A percentile compares a stretch with the other conserved stretches of the same genome.
Evolutionary conservation across 495 filamentous ascomycete species (phyloP).

Genomic region (Entonaema liquescens): DNA sequence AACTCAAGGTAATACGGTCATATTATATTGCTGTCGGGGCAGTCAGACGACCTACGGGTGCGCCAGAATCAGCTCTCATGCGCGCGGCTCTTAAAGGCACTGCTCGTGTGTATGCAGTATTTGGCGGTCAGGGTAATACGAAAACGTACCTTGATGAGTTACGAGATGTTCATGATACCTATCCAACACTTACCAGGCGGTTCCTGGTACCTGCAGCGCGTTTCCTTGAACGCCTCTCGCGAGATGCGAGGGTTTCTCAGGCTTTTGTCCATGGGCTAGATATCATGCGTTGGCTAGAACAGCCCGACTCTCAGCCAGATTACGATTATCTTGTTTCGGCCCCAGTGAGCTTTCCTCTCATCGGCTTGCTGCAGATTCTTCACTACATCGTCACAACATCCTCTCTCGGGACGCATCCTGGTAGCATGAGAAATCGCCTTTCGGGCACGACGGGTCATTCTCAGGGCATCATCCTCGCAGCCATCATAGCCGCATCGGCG

Average conservation of each 20-base stretch:
- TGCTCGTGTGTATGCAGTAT: constrained; percentile 79
- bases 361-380: constrained; percentile 83
- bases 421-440: constrained; percentile 74
- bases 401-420: constrained; percentile 79
- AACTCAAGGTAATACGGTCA: constrained; percentile 73
- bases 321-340: constrained; percentile 96
- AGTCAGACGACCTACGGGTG: constrained; percentile 72
- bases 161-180: constrained; percentile 79
- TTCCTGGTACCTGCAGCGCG: constrained; percentile 74
- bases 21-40: constrained; percentile 83
- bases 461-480: constrained; percentile 86
- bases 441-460: constrained; percentile 87
- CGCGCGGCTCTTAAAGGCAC: constrained; percentile 75
- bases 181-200: constrained; percentile 78
- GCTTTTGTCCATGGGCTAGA: constrained; percentile 86
- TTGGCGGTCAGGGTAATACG: constrained; percentile 89
- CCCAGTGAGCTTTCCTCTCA: constrained; percentile 89
- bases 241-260: constrained; percentile 81
- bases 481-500: constrained; percentile 77
- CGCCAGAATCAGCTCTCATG: constrained; percentile 83
- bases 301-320: constrained; percentile 81
- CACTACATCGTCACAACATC: constrained; percentile 87
- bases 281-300: constrained; percentile 82
- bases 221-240: constrained; percentile 72
- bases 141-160: constrained; percentile 92